Percentiles rank a stretch among this genome's conserved stretches.
These are phyloP conservation scores for Ceriops decandra DNA, from an alignment of 345 rosid genomes.

Conservation along the genomic window DNA sequence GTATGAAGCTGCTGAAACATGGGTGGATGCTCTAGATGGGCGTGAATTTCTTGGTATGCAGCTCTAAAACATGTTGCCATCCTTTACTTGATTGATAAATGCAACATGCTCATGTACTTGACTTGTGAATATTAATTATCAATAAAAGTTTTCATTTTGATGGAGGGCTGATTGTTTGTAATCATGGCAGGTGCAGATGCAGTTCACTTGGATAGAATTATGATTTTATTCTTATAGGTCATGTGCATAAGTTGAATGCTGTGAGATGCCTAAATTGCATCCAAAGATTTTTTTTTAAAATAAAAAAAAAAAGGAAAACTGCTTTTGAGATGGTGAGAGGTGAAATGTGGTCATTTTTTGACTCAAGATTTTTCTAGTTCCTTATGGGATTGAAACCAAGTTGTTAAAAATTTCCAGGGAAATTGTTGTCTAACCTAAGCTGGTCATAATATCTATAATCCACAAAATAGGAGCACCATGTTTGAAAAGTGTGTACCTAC, in stretches of 20 bases:
- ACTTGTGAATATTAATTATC: neutral
- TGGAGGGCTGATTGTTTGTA: neutral
- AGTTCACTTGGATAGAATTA: neutral
- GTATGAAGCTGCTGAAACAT: constrained; percentile 85
- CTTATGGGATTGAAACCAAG: too few species aligned
- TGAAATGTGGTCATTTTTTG: too few species aligned
- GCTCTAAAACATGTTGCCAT: neutral
- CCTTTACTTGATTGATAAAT: neutral
- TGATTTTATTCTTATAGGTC: too few species aligned
- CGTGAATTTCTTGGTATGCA: constrained; percentile 63
- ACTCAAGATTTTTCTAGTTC: too few species aligned
- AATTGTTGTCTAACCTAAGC: neutral
- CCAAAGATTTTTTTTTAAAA: too few species aligned
- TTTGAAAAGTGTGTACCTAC: neutral
- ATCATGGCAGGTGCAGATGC: neutral
- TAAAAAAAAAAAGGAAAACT: too few species aligned
- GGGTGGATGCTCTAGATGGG: constrained; percentile 81
- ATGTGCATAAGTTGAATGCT: too few species aligned
- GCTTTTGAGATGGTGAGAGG: too few species aligned
- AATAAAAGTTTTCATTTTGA: neutral
- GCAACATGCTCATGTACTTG: neutral
- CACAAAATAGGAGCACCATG: neutral
- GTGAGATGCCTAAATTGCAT: too few species aligned
- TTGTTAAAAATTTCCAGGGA: too few species aligned
- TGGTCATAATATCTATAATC: neutral